Evolutionary conservation across 1,284 basidiomycete species (phyloP).

Genomic region (Trichosporon sp.): DNA sequence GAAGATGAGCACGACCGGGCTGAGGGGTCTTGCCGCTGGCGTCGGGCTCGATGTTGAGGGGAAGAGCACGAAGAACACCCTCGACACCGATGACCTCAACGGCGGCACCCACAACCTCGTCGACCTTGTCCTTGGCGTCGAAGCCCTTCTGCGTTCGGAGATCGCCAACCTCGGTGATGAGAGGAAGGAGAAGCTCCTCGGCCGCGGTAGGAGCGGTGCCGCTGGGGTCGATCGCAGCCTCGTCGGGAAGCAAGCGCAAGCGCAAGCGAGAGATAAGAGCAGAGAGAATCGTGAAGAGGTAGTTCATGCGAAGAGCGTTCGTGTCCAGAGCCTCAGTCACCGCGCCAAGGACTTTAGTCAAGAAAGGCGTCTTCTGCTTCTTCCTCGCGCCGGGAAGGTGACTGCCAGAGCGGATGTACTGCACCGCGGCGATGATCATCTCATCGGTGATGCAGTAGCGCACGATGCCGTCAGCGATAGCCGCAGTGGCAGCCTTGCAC

Average conservation of each 20-base stretch:
- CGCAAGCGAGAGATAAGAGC: constrained; percentile 50
- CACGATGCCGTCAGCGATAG: constrained; percentile 55
- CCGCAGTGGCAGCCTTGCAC: constrained; percentile 59
- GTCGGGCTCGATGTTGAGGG: constrained; percentile 80
- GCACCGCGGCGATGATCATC: constrained; percentile 55
- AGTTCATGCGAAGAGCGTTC: constrained; percentile 61
- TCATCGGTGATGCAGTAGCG: constrained; percentile 64
- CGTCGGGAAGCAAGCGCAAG: constrained; percentile 28
- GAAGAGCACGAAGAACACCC: constrained; percentile 66
- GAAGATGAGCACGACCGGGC: constrained; percentile 72
- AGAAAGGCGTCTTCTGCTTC: constrained; percentile 55
- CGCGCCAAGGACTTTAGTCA: constrained; percentile 61
- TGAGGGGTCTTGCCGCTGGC: constrained; percentile 44
- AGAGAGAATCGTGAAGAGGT: constrained; percentile 57
- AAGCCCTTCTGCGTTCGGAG: constrained; percentile 74
- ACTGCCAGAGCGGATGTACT: constrained; percentile 37
- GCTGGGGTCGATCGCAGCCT: constrained; percentile 50
- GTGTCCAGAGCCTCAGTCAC: constrained; percentile 63
- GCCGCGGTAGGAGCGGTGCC: constrained; percentile 59
- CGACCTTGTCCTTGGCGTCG: constrained; percentile 84
- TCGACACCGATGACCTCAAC: constrained; percentile 83
- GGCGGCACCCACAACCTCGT: constrained; percentile 70
- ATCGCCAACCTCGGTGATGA: constrained; percentile 70
- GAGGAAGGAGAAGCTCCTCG: constrained; percentile 63
- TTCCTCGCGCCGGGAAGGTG: constrained; percentile 43